Evolutionary conservation across 805 yeast species (phyloP), one percentile per base, ranked within the genome.

Genomic region (Candida alai): DNA sequence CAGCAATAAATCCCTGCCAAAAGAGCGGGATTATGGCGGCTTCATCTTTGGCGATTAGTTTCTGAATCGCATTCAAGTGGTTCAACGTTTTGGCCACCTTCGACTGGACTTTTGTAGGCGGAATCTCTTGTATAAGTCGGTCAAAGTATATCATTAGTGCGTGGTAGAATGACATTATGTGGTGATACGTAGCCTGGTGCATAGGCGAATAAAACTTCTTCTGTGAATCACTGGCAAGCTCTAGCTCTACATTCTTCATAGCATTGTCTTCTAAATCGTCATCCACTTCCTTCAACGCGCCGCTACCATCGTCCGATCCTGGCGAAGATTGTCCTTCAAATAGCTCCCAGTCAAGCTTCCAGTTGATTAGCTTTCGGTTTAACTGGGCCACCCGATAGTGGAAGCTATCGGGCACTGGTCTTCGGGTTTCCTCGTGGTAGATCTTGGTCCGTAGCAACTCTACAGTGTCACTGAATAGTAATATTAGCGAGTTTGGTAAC

Each of bases 1-100:
- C 95, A 1, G 90, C 88, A 28, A 87, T 80, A 45, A 87, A 87
- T 0, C 93, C 94, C 50, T 84, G 90, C 93, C 95, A 87, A 47
- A 85, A 78, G 21, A 85, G 61, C 4, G 96, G 95, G 22, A 81
- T 75, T 32, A 77, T 76, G 14, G 81, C 72, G 1, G 80, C 77
- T 34, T 65, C 62, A 17, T 74, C 78, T 14, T 68, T 59, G 5
- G 72, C 70, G 21, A 80, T 76, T 31, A 84, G 60, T 25, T 55
- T 51, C 37, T 78, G 84, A 36, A 87, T 73, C 36, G 70, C 65
- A 47, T 80, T 77, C 44, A 86, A 60, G 50, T 82, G 87, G 16
- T 66, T 60, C 32, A 86, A 63, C 2, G 84, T 83, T 23, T 68
- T 64, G 27, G 64, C 70, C 2, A 84, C 85, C 35, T 78, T 68